These are phyloP conservation scores for Ettlia oleoabundans DNA, from an alignment of 139 green algal species.

Conservation along the genomic window DNA sequence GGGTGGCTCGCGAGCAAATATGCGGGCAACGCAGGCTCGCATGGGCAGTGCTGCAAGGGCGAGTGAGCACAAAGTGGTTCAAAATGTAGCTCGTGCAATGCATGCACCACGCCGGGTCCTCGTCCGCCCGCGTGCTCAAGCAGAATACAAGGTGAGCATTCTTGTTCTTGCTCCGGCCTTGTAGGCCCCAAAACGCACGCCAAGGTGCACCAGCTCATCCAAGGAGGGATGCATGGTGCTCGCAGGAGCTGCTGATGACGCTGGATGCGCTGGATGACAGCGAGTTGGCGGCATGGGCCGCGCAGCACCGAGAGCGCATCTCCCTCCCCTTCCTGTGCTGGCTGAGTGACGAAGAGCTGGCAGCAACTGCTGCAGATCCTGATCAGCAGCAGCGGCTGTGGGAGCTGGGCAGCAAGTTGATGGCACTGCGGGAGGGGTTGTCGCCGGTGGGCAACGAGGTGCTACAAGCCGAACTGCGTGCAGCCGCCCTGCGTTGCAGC, in stretches of 20 bases:
- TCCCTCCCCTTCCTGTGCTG: conserved; percentile 35
- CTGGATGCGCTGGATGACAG: conserved; percentile 16
- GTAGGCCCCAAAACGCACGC: too few relatives aligned
- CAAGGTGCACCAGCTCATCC: too few relatives aligned
- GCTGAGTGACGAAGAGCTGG: conserved; percentile 35
- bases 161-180: too few relatives aligned
- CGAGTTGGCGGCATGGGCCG: conserved; percentile 32
- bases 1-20: too few relatives aligned
- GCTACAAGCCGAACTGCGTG: conserved; percentile 22
- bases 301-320: conserved; percentile 24
- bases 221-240: too few relatives aligned
- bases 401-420: conserved; percentile 43
- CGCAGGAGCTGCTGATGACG: conserved; percentile 30
- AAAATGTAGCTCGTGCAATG: too few relatives aligned
- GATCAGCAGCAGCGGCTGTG: conserved; percentile 35
- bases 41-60: too few relatives aligned
- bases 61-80: too few relatives aligned
- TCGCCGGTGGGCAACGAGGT: neutral
- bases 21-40: too few relatives aligned
- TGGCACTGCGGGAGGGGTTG: conserved; percentile 38
- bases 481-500: conserved; percentile 7
- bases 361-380: neutral
- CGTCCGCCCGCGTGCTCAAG: neutral
- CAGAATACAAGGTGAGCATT: conserved; percentile 1
- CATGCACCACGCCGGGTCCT: too few relatives aligned